phyloP scores from a whole-genome alignment of 345 rosid genomes.

The Eucalyptus cloeziana region DNA sequence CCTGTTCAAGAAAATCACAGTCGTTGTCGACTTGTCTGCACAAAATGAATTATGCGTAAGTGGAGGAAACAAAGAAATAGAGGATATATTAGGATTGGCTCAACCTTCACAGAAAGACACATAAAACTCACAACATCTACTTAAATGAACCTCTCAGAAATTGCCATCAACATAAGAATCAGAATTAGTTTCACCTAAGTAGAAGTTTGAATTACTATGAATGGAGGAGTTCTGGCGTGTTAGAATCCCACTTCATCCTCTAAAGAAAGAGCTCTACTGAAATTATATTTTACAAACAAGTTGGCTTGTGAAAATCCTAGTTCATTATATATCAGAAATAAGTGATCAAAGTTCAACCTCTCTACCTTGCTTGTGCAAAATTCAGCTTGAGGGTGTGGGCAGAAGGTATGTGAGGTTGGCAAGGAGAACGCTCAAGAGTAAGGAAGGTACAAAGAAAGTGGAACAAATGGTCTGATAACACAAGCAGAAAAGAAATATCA shows the following conservation, averaged over 20 bases:
- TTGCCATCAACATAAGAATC: not conserved
- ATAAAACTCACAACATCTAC: not conserved
- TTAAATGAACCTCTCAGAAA: not conserved
- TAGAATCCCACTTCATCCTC: not conserved
- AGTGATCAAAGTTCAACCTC: not conserved
- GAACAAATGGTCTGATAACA: not conserved
- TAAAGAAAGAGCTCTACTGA: not conserved
- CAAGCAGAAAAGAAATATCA: not conserved
- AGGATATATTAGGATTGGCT: not conserved
- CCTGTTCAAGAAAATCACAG: conserved; percentile 89
- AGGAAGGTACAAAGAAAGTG: not conserved
- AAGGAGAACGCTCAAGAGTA: not conserved
- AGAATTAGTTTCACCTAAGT: not conserved
- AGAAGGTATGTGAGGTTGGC: not conserved
- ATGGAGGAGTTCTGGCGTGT: not conserved
- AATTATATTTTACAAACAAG: not conserved
- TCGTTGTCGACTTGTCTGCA: conserved; percentile 95
- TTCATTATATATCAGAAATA: not conserved
- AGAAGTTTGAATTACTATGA: not conserved
- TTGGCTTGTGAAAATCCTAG: not conserved
- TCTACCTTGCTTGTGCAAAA: not conserved
- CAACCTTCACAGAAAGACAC: not conserved
- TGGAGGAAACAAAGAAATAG: not conserved
- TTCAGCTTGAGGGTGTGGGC: not conserved
- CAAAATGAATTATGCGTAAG: not conserved